Evolutionary conservation across 495 filamentous ascomycete genomes (phyloP), one percentile per base, ranked within the genome.

Genomic region (Hypoxylon crocopeplum): DNA sequence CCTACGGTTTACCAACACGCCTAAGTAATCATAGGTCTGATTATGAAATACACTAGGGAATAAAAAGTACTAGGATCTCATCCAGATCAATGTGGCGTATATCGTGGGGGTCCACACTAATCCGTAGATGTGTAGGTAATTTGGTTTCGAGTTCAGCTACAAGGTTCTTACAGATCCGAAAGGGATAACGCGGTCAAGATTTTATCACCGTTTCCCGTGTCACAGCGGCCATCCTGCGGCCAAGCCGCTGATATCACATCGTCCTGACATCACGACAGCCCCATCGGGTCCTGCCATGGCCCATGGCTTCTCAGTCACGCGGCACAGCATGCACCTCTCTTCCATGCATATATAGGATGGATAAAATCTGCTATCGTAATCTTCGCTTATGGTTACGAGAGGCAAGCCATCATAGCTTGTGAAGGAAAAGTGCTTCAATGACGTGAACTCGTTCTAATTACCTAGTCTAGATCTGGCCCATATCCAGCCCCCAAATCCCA

Each of bases 271-370:
- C 45, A 50, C 32, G 39, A 46, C 37, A 20, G 22, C 22, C n/a
- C n/a, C 22, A 7, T 37, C 42, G 54, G 19, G 36, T 19, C 40
- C 42, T 44, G 22, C 41, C 48, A 8, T n/a, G n/a, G n/a, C n/a
- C n/a, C n/a, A n/a, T n/a, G n/a, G n/a, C n/a, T n/a, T 21, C 44
- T n/a, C 27, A 39, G 60, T 57, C 52, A 57, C 17, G 17, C 48
- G 48, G 54, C 36, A 25, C 40, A 46, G 22, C 49, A 46, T 48
- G 48, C 24, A 27, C 4, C 24, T 27, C 24, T 27, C 33, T 16
- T 46, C 39, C 38, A 51, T 45, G 30, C 29, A 51, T 59, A 51
- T 50, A 27, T 4, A 8, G 24, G 24, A 27, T 3, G 24, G 24
- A 8, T 8, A 27, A 27, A 27, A 8, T 27, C 24, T 8, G 4